Evolutionary conservation across 164 flowering plant genomes (phyloP).

Genomic region (Vitis cinerea): DNA sequence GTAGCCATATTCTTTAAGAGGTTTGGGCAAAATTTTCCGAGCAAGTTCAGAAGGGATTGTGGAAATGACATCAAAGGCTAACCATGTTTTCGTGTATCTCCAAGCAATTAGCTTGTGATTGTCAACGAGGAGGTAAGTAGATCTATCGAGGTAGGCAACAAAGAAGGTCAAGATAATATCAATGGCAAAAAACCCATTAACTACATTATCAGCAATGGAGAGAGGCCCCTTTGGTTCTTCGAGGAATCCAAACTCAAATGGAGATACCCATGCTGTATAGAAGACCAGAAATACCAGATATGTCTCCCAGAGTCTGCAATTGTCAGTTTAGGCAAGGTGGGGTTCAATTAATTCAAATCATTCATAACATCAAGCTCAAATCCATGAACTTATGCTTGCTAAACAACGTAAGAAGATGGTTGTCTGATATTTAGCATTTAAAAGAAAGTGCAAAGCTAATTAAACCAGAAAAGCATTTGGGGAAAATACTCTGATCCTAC

Average conservation of each 20-base stretch:
- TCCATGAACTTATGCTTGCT: neutral
- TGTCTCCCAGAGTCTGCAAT: conserved; percentile 46
- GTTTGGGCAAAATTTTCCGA: conserved; percentile 24
- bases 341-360: neutral
- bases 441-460: neutral
- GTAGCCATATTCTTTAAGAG: conserved; percentile 40
- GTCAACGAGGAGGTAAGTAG: conserved; percentile 49
- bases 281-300: conserved; percentile 49
- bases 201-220: conserved; percentile 47
- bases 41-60: conserved; percentile 54
- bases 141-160: conserved; percentile 57
- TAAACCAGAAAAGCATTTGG: too few relatives aligned
- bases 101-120: conserved; percentile 48
- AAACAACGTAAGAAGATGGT: neutral
- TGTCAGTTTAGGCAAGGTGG: neutral
- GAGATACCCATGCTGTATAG: conserved; percentile 74
- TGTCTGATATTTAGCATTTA: neutral
- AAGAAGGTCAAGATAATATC: conserved; percentile 66
- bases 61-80: conserved; percentile 54
- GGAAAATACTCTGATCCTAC: too few relatives aligned
- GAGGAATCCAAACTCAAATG: conserved; percentile 64
- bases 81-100: conserved; percentile 48
- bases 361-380: neutral
- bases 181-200: conserved; percentile 54
- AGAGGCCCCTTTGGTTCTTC: conserved; percentile 26